Base-by-base conservation (phyloP, 2,329 filamentous ascomycete species). In the Exophiala sp. region DNA sequence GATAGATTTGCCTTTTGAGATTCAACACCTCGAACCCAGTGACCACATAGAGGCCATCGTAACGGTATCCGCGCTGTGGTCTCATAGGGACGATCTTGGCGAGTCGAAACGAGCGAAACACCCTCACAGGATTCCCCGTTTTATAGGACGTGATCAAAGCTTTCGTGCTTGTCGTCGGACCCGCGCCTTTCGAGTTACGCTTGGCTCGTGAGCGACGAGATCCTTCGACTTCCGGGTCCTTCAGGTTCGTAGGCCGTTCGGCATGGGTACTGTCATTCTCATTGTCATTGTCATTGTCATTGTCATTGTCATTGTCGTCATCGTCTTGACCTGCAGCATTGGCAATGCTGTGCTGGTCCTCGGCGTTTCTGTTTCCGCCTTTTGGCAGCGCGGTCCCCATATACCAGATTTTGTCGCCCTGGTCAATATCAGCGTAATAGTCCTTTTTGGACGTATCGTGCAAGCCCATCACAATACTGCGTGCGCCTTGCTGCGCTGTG, bases 1-100 rank as follows among this genome's bases (percentile, higher is more conserved):
- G 63, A 58, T 75, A 69, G 16, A 70, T 67, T 2, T 68, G 67
- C n/a, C 66, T 70, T 10, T 61, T 57, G 2, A 57, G 27, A 46
- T 79, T 68, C 1, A 73, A 29, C 0, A 69, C 46, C 51, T 71
- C 61, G 41, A 66, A 67, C 2, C 50, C 59, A 0, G 63, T 64
- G 3, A 81, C 70, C 4, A 65, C 59, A 54, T 82, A 82, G 0
- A 81, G 60, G 0, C 79, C 79, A 60, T 82, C 78, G 45, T 81
- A 81, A 1, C 79, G 65, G n/a, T 77, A 67, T 0, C 78, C 78
- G 8, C 65, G 53, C 1, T 60, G 51, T 0, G 79, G 79, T 0
- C 72, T 66, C 46, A 70, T 77, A 0, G 48, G 53, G 14, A 71
- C 70, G 1, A 56, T 59, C 8, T 63, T 61, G 0, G 46, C 44